Evolutionary conservation across 257 asterid species (phyloP).

Genomic region (Pogostemon cablin): DNA sequence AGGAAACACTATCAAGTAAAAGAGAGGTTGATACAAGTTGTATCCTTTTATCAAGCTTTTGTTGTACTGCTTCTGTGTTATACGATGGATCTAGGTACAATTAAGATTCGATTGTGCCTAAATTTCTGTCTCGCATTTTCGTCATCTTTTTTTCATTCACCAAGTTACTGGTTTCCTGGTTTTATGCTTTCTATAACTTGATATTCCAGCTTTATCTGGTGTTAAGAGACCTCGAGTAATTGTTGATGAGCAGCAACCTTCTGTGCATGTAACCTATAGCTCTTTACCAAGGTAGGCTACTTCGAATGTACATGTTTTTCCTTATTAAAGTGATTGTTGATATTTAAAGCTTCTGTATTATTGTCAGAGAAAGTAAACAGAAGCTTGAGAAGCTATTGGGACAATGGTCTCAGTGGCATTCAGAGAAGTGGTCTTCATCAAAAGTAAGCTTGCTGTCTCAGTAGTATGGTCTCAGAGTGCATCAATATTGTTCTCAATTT

Average conservation of each 20-base stretch:
- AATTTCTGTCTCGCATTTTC: conserved; percentile 3
- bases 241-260: conserved; percentile 71
- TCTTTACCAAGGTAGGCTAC: conserved; percentile 72
- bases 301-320: conserved; percentile 18
- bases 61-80: conserved; percentile 23
- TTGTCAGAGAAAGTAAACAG: conserved; percentile 80
- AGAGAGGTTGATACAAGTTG: conserved; percentile 50
- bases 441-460: conserved; percentile 47
- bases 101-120: conserved; percentile 10
- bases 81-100: conserved; percentile 2
- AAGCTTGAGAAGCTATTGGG: conserved; percentile 86
- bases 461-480: too few species aligned
- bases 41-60: conserved; percentile 47
- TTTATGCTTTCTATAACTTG: conserved; percentile 46
- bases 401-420: conserved; percentile 94
- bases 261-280: conserved; percentile 71
- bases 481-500: neutral
- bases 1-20: conserved; percentile 37
- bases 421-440: conserved; percentile 60
- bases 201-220: conserved; percentile 63
- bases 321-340: conserved; percentile 11
- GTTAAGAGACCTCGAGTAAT: conserved; percentile 76
- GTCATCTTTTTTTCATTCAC: conserved; percentile 23
- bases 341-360: conserved; percentile 29
- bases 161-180: conserved; percentile 30